Base-by-base conservation (phyloP, 495 filamentous ascomycete genomes). In the Aspergillus carlsbadensis region DNA sequence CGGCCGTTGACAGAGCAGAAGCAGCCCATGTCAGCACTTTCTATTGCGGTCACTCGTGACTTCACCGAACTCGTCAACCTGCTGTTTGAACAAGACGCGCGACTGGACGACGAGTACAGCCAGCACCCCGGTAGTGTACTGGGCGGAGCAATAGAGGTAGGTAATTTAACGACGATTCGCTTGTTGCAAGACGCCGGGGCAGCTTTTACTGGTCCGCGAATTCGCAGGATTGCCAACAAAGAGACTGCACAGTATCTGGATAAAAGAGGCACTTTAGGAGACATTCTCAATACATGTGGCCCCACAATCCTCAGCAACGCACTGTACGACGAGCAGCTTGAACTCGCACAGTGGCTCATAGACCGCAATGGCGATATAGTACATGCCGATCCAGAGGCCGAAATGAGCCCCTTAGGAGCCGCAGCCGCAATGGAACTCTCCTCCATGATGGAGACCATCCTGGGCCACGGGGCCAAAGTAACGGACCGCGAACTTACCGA, bases 71-170 rank as follows among this genome's bases (percentile, higher is more conserved):
- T 52, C 10, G 15, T 20, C 22, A 22, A 36, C 36, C 4, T 52
- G 2, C 14, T 54, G 10, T 24, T 54, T 41, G 0, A 22, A 15
- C 0, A 5, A 10, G 52, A 40, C 24, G 52, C 52, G 24, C 52
- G 52, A 5, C 26, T 54, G 41, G 31, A 54, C 17, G 52, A 54
- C 22, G 18, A 24, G 24, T 45, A 54, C 44, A n/a, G 17, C 29
- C 10, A 21, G 1, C 0, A 26, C 8, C 52, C 52, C 10, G 52
- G 52, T n/a, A 45, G 40, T 3, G 40, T 37, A 24, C 17, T 54
- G n/a, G 52, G 26, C 7, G 40, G 31, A 21, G 52, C 52, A 2
- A 45, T 54, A 17, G 52, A 54, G 18, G 21, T 7, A 31, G 52
- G 52, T 17, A n/a, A 54, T 15, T 1, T 36, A 3, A 6, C 31